Conservation (phyloP, 495 filamentous ascomycete species). For the Penicillium waksmanii region DNA sequence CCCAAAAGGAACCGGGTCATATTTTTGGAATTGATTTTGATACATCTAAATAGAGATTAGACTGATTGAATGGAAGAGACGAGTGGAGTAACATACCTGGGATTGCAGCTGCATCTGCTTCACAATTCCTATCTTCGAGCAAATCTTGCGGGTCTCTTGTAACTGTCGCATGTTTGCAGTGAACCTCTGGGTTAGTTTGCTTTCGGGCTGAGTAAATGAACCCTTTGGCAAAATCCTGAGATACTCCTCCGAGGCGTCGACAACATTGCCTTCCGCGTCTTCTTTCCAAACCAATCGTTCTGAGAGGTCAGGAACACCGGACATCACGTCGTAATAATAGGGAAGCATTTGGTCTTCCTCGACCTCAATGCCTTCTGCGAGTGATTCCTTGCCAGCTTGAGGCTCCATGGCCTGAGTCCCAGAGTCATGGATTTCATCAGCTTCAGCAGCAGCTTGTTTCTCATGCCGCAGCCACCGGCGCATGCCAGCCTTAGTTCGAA, state of each 20-base stretch:
- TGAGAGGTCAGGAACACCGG: slow-evolving; percentile 81
- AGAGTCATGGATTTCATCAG: slow-evolving; percentile 54
- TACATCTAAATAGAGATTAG: slow-evolving; percentile 68
- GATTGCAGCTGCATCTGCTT: slow-evolving; percentile 99
- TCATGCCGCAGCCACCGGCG: slow-evolving; percentile 77
- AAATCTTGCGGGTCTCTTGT: slow-evolving; percentile 95
- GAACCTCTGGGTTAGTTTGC: slow-evolving; percentile 75
- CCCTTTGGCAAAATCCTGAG: slow-evolving; percentile 73
- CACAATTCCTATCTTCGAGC: slow-evolving; percentile 93
- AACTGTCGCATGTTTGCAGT: slow-evolving; percentile 92
- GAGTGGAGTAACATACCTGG: slow-evolving; percentile 63
- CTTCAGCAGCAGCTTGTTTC: slow-evolving; percentile 60
- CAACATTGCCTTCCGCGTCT: slow-evolving; percentile 81
- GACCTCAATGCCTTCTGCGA: slow-evolving; percentile 90
- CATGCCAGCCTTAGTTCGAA: slow-evolving; percentile 79
- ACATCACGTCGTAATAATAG: slow-evolving; percentile 91
- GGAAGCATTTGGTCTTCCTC: slow-evolving; percentile 79
- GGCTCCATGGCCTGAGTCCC: slow-evolving; percentile 50
- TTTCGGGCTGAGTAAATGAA: slow-evolving; percentile 76
- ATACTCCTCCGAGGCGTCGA: slow-evolving; percentile 83
- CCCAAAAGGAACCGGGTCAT: slow-evolving; percentile 86
- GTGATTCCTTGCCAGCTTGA: slow-evolving; percentile 63
- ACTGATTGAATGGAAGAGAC: background rate
- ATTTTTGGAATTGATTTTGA: slow-evolving; percentile 97
- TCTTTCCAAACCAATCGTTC: slow-evolving; percentile 80